Percentiles rank a stretch among this genome's conserved stretches.
Evolutionary conservation across 2,329 filamentous ascomycete genomes (phyloP).

Genomic region (Rhynchosporium secalis): DNA sequence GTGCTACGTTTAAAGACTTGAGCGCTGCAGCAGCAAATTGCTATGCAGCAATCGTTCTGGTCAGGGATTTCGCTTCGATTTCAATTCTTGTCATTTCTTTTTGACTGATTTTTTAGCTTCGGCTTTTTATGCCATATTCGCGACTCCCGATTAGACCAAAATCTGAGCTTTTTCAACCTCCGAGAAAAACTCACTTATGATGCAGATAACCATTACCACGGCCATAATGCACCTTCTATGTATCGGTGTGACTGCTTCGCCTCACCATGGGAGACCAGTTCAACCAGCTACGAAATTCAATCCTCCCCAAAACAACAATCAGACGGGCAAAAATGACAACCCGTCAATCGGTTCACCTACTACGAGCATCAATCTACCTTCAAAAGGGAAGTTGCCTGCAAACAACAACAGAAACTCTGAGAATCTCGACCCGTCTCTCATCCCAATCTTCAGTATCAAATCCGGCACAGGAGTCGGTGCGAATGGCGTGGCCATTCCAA

Average conservation of each 20-base stretch:
- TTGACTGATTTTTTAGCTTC: neutral
- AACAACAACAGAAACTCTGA: constrained; percentile 10
- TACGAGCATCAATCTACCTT: neutral
- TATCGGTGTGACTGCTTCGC: neutral
- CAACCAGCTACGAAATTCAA: neutral
- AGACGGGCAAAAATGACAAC: neutral
- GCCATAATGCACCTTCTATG: constrained; percentile 11
- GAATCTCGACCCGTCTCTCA: constrained; percentile 19
- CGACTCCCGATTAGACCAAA: neutral
- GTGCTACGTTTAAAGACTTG: neutral
- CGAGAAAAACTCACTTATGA: neutral
- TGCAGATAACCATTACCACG: constrained; percentile 5
- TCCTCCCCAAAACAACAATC: constrained; percentile 3
- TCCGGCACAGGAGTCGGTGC: constrained; percentile 20
- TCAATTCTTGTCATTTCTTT: constrained; percentile 17
- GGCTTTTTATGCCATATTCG: constrained; percentile 1
- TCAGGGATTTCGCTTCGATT: constrained; percentile 7
- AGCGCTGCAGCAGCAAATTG: neutral
- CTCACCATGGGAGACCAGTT: neutral
- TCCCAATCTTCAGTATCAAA: constrained; percentile 24
- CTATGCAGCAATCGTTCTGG: neutral
- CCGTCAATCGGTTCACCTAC: neutral
- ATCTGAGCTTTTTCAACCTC: neutral
- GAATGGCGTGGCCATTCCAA: constrained; percentile 24
- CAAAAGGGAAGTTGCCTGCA: neutral